Conservation (phyloP, 192 early-diverging fungal genomes). For the Lunasporangiospora selenospora region DNA sequence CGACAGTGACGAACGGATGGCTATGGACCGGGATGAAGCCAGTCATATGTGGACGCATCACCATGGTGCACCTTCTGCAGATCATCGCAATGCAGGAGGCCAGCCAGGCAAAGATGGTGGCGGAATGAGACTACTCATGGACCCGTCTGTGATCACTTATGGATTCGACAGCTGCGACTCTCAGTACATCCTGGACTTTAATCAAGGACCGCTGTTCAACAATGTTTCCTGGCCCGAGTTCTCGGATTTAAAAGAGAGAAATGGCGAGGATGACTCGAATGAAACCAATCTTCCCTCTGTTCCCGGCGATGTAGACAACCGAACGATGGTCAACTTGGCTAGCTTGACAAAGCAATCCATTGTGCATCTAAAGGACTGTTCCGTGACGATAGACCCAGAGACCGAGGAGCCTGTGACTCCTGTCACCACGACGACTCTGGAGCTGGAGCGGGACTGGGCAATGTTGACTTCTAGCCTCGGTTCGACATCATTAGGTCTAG, state of each 20-base stretch:
- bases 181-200: conserved; percentile 41
- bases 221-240: conserved; percentile 45
- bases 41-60: too few relatives aligned
- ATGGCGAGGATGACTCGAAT: neutral
- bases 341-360: too few relatives aligned
- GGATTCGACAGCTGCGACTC: conserved; percentile 40
- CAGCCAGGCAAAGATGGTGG: too few relatives aligned
- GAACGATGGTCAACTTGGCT: too few relatives aligned
- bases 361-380: neutral
- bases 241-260: conserved; percentile 5
- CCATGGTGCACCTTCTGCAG: too few relatives aligned
- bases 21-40: too few relatives aligned
- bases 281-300: too few relatives aligned
- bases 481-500: too few relatives aligned
- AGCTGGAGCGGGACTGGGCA: neutral
- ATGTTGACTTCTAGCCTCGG: neutral
- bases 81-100: too few relatives aligned
- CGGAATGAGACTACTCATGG: conserved; percentile 19
- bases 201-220: conserved; percentile 45
- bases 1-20: too few relatives aligned
- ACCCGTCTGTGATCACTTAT: conserved; percentile 41
- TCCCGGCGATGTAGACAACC: neutral
- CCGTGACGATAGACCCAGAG: neutral
- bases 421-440: neutral
- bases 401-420: neutral